A percentile compares a stretch with the other conserved stretches of the same genome.
phyloP scores from a whole-genome alignment of 441 rosid species.

The Pelargonium australe region DNA sequence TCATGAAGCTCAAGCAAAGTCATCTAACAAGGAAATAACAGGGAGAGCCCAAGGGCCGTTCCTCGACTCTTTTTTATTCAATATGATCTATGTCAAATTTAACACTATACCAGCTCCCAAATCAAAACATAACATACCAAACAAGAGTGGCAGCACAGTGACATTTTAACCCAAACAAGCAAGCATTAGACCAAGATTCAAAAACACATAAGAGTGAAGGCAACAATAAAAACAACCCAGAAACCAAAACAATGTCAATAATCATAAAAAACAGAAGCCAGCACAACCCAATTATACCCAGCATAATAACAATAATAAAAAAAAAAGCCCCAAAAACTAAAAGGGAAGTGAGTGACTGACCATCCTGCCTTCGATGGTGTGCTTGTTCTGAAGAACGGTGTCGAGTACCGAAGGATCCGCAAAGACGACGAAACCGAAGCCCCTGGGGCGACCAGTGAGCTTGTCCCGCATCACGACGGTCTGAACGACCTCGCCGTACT shows the following conservation, averaged over 20 bases:
- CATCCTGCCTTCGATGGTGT: slow-evolving; percentile 76
- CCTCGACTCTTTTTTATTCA: background rate
- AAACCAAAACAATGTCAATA: background rate
- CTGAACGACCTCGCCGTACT: slow-evolving; percentile 69
- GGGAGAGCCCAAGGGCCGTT: background rate
- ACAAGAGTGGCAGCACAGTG: too few relatives aligned
- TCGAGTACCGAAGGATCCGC: slow-evolving; percentile 70
- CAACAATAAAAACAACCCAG: background rate
- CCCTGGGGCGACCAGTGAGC: slow-evolving; percentile 71
- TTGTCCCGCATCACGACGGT: slow-evolving; percentile 83
- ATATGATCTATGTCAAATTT: background rate
- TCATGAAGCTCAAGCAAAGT: too few relatives aligned
- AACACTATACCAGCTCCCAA: background rate
- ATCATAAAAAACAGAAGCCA: background rate
- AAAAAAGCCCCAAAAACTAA: background rate
- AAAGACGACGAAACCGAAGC: slow-evolving; percentile 84
- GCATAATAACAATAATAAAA: background rate
- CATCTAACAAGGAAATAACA: too few relatives aligned
- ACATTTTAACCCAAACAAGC: too few relatives aligned
- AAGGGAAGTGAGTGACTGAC: slow-evolving; percentile 26
- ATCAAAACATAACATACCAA: background rate
- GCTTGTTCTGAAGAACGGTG: slow-evolving; percentile 72
- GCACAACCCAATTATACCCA: background rate
- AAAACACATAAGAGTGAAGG: background rate
- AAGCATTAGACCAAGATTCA: background rate